phyloP scores from a whole-genome alignment of 2,329 filamentous ascomycete genomes.

The Fusarium nanum region DNA sequence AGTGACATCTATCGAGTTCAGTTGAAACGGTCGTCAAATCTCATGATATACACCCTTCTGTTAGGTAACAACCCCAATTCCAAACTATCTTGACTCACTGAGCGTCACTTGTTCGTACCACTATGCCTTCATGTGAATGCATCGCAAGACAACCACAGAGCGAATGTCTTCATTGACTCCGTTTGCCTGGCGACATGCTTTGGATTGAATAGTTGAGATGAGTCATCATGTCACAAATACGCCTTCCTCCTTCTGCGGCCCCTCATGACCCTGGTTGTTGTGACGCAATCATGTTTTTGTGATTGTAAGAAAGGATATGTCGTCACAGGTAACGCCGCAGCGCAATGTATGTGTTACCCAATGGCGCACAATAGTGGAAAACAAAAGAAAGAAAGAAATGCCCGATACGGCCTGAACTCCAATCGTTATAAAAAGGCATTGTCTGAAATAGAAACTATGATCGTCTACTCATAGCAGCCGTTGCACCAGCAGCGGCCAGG shows the following conservation, averaged over 20 bases:
- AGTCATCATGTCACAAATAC: constrained; percentile 21
- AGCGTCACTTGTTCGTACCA: constrained; percentile 26
- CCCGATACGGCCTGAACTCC: constrained; percentile 41
- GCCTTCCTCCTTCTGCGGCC: constrained; percentile 18
- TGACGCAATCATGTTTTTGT: constrained; percentile 31
- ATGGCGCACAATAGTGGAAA: constrained; percentile 38
- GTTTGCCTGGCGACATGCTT: constrained; percentile 30
- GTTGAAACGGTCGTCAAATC: constrained; percentile 39
- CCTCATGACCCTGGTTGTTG: constrained; percentile 13
- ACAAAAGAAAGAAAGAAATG: constrained; percentile 34
- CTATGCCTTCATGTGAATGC: constrained; percentile 32
- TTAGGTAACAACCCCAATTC: constrained; percentile 26
- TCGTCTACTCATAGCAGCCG: constrained; percentile 68
- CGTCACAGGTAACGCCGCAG: constrained; percentile 31
- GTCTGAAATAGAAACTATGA: constrained; percentile 46
- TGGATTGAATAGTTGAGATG: constrained; percentile 31
- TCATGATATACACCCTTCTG: constrained; percentile 41
- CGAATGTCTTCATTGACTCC: constrained; percentile 33
- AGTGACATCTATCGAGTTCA: constrained; percentile 31
- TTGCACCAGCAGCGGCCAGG: constrained; percentile 68
- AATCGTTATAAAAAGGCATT: constrained; percentile 36
- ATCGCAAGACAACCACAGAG: constrained; percentile 26
- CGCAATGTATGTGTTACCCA: constrained; percentile 43
- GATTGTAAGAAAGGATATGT: constrained; percentile 29
- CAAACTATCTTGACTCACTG: constrained; percentile 35